These are phyloP conservation scores for Cordyceps cicadae DNA, from an alignment of 2,329 filamentous ascomycete species.

Conservation along the genomic window DNA sequence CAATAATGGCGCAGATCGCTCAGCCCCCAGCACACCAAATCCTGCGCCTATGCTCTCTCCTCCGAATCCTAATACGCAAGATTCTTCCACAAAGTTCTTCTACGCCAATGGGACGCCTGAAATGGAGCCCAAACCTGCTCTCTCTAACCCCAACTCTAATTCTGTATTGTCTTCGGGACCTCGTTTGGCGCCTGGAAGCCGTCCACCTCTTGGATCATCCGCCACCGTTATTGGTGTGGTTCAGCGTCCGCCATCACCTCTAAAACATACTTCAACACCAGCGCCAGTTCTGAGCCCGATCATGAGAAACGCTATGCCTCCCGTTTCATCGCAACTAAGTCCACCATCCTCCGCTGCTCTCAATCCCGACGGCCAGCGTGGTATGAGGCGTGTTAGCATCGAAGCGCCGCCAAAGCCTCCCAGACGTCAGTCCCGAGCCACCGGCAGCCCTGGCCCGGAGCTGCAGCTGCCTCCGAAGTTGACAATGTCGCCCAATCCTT, in stretches of 20 bases:
- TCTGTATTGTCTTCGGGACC: conserved; percentile 40
- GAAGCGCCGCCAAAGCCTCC: conserved; percentile 29
- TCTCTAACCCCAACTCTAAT: conserved; percentile 31
- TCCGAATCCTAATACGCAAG: conserved; percentile 26
- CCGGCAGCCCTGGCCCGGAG: conserved; percentile 31
- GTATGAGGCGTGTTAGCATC: conserved; percentile 35
- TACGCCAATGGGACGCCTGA: conserved; percentile 62
- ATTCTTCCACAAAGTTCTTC: conserved; percentile 57
- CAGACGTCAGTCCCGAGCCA: conserved; percentile 32
- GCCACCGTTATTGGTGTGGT: conserved; percentile 18
- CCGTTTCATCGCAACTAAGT: conserved; percentile 22
- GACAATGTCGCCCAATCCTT: conserved; percentile 25
- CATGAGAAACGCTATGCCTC: conserved; percentile 15
- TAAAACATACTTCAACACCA: conserved; percentile 29
- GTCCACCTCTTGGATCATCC: conserved; percentile 28
- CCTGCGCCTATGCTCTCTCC: conserved; percentile 22
- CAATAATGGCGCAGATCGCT: conserved; percentile 23
- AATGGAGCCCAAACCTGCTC: conserved; percentile 26
- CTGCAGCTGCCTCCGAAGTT: conserved; percentile 27
- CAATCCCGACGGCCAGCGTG: conserved; percentile 16
- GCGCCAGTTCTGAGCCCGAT: conserved; percentile 17
- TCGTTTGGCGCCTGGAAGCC: conserved; percentile 30
- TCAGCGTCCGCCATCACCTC: conserved; percentile 43
- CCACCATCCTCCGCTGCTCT: conserved; percentile 27
- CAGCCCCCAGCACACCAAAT: conserved; percentile 20